Evolutionary conservation across 192 early-diverging fungal genomes (phyloP).

Genomic region (Backusella macrospora): DNA sequence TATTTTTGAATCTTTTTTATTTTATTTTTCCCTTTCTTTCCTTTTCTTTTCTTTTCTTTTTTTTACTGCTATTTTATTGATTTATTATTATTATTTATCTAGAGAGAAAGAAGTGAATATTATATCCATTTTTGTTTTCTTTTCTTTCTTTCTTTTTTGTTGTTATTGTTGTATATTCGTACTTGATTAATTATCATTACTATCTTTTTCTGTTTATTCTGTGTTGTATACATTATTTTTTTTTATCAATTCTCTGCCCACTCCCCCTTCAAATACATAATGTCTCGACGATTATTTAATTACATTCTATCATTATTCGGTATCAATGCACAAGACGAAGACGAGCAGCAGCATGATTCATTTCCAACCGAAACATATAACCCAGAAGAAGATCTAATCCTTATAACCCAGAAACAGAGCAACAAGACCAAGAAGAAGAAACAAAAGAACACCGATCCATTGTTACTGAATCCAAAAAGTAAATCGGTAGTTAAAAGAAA

Average conservation of each 20-base stretch:
- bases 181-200: too few species aligned
- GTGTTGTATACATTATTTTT: too few species aligned
- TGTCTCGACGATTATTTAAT: neutral
- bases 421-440: neutral
- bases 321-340: neutral
- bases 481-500: neutral
- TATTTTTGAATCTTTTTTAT: neutral
- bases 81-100: neutral
- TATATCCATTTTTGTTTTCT: too few species aligned
- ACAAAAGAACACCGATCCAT: neutral
- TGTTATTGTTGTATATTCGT: too few species aligned
- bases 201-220: too few species aligned
- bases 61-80: neutral
- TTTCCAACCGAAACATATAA: neutral
- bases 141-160: too few species aligned
- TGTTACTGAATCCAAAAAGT: neutral
- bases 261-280: neutral
- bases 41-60: neutral
- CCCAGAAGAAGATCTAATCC: neutral
- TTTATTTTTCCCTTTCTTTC: neutral
- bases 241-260: neutral
- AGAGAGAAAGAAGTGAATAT: too few species aligned
- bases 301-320: conserved; percentile 31
- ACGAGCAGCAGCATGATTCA: neutral
- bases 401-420: neutral